Evolutionary conservation across 768 basidiomycete genomes (phyloP).

Genomic region (Leccinellum luteum): DNA sequence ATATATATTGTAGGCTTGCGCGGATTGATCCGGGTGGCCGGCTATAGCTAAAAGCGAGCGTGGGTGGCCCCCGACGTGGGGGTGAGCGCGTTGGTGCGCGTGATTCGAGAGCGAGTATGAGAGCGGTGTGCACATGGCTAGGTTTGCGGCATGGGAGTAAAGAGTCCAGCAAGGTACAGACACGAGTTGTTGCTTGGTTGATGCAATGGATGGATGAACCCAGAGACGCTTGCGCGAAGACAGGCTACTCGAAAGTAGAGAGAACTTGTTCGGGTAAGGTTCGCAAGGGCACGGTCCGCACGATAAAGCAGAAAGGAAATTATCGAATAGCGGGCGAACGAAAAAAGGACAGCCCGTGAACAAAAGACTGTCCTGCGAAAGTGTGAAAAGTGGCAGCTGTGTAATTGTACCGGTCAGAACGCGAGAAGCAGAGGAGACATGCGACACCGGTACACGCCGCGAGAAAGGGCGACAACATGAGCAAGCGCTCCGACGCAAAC

Average conservation of each 20-base stretch:
- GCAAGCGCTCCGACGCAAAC: slow-evolving; percentile 21
- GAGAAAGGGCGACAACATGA: slow-evolving; percentile 30
- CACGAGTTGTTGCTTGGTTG: slow-evolving; percentile 17
- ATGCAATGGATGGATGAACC: slow-evolving; percentile 28
- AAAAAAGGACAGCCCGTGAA: slow-evolving; percentile 25
- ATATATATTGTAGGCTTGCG: slow-evolving; percentile 20
- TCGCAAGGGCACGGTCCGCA: slow-evolving; percentile 20
- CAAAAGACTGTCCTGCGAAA: slow-evolving; percentile 22
- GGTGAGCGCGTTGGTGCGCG: background rate
- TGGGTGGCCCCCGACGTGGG: slow-evolving; percentile 10
- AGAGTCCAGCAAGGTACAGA: slow-evolving; percentile 25
- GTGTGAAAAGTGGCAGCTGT: slow-evolving; percentile 28
- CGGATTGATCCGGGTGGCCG: slow-evolving; percentile 5
- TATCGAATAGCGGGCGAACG: slow-evolving; percentile 29
- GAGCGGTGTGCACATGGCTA: slow-evolving; percentile 8
- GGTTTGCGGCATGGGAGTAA: slow-evolving; percentile 16
- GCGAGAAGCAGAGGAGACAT: slow-evolving; percentile 27
- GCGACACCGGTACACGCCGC: slow-evolving; percentile 31
- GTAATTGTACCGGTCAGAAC: slow-evolving; percentile 30
- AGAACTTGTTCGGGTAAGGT: slow-evolving; percentile 13
- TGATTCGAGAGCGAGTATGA: background rate
- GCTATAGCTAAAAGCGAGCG: slow-evolving; percentile 21
- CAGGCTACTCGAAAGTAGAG: slow-evolving; percentile 21
- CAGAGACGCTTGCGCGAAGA: slow-evolving; percentile 14
- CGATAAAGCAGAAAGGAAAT: slow-evolving; percentile 25